phyloP scores from a whole-genome alignment of 1,284 basidiomycete genomes.

The Trichosporon faecale region DNA sequence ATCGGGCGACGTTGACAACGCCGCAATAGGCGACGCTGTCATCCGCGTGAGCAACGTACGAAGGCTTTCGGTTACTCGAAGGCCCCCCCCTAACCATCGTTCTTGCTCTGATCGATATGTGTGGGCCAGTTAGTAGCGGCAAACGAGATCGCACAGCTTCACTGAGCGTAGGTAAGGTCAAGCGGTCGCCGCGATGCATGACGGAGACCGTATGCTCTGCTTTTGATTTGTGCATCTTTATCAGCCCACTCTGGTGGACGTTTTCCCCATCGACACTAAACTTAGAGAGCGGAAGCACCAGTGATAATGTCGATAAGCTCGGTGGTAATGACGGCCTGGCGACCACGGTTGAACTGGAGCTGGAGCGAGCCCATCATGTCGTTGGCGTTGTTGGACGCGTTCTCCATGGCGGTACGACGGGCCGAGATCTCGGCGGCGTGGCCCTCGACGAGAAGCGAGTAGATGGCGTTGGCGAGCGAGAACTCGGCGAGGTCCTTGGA shows the following conservation, averaged over 20 bases:
- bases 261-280: constrained; percentile 11
- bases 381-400: constrained; percentile 93
- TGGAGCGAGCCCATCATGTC: constrained; percentile 84
- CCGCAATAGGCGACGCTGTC: no score
- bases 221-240: constrained; percentile 12
- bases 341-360: constrained; percentile 98
- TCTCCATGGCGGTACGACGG: constrained; percentile 99
- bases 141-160: no score
- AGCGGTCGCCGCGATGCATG: no score
- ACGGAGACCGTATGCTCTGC: background rate
- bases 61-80: no score
- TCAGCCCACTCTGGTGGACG: constrained; percentile 5
- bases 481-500: constrained; percentile 95
- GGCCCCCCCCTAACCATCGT: no score
- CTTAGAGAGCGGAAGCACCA: constrained; percentile 32
- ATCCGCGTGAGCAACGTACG: no score
- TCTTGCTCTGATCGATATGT: no score
- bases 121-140: no score
- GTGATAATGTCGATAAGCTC: constrained; percentile 35
- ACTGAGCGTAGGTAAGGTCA: no score
- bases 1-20: no score
- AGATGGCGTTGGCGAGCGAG: constrained; percentile 94
- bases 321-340: constrained; percentile 82
- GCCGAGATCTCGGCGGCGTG: constrained; percentile 81
- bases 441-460: constrained; percentile 87